Evolutionary conservation across 2,329 filamentous ascomycete species (phyloP).

Genomic region (Xylariaceae sp.): DNA sequence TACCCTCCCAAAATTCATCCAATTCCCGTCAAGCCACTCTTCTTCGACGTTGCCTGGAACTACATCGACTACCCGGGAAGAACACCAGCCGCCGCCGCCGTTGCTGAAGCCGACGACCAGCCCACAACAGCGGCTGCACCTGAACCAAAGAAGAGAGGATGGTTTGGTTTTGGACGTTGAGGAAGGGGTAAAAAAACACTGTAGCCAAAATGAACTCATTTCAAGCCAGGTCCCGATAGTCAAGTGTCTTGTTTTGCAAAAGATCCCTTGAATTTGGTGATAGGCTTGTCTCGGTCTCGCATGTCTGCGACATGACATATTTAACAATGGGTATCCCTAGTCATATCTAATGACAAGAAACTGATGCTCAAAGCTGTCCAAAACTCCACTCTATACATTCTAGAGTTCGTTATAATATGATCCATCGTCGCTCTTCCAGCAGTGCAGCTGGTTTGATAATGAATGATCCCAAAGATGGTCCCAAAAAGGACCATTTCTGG

Average conservation of each 20-base stretch:
- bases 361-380: neutral
- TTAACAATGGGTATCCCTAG: constrained; percentile 13
- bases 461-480: constrained; percentile 13
- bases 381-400: neutral
- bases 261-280: neutral
- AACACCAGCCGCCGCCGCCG: constrained; percentile 30
- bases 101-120: constrained; percentile 25
- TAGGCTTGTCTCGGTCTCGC: constrained; percentile 15
- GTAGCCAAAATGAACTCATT: too few relatives aligned
- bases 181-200: too few relatives aligned
- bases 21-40: constrained; percentile 89
- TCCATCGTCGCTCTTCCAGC: constrained; percentile 20
- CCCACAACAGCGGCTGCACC: constrained; percentile 36
- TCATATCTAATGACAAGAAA: neutral
- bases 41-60: constrained; percentile 96
- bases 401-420: constrained; percentile 13
- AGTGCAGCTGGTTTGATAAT: constrained; percentile 22
- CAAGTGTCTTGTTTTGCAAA: neutral
- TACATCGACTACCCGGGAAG: constrained; percentile 88
- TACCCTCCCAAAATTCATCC: constrained; percentile 81
- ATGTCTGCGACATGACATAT: constrained; percentile 22
- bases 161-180: constrained; percentile 69
- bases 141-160: constrained; percentile 60
- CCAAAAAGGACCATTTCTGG: constrained; percentile 9
- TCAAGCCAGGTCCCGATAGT: too few relatives aligned